phyloP scores from a whole-genome alignment of 139 green algal genomes.

The Auxenochlorella pyrenoidosa region DNA sequence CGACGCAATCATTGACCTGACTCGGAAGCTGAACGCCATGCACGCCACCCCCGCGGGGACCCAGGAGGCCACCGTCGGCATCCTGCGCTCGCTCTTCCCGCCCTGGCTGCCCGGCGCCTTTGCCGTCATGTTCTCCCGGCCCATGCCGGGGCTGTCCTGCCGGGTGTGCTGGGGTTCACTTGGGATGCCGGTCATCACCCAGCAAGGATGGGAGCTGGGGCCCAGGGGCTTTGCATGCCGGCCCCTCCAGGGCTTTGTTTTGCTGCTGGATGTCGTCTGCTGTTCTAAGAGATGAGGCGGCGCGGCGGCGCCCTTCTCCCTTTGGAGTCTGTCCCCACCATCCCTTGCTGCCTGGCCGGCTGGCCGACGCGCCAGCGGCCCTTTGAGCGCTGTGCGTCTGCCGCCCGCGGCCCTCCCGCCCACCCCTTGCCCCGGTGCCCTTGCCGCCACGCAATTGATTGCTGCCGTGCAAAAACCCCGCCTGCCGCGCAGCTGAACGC shows the following conservation, averaged over 20 bases:
- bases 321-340: no score
- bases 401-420: not conserved
- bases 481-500: constrained; percentile 80
- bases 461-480: not conserved
- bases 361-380: not conserved
- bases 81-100: constrained; percentile 85
- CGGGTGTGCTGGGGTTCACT: constrained; percentile 10
- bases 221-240: no score
- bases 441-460: no score
- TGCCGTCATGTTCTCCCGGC: constrained; percentile 51
- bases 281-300: no score
- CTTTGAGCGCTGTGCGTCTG: not conserved
- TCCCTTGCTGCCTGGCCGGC: no score
- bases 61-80: constrained; percentile 68
- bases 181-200: no score
- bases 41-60: constrained; percentile 57
- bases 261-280: no score
- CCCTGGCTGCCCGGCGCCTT: constrained; percentile 84
- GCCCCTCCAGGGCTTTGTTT: no score
- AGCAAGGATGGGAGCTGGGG: no score
- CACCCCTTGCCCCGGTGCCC: not conserved
- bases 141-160: constrained; percentile 26
- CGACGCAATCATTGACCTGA: constrained; percentile 88
- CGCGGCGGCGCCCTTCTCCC: no score
- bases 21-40: constrained; percentile 76